Evolutionary conservation across 768 basidiomycete genomes (phyloP).

Genomic region (Mycena leptocephala): DNA sequence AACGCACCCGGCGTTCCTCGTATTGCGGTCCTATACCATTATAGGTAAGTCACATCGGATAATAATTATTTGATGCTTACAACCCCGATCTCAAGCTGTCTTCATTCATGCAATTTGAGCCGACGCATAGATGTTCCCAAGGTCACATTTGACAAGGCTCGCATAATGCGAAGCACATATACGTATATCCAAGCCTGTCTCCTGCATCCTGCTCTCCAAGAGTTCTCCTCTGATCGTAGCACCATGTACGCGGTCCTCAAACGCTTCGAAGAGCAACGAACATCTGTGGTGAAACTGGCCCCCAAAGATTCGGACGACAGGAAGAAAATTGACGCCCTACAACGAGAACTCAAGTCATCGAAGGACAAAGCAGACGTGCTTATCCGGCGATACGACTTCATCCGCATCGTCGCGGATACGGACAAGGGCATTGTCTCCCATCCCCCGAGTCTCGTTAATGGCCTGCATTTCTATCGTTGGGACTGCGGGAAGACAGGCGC

Average conservation of each 20-base stretch:
- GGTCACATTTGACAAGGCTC: constrained; percentile 28
- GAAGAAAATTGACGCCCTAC: constrained; percentile 17
- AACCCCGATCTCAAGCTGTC: not conserved
- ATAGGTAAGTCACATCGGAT: constrained; percentile 19
- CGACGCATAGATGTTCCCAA: constrained; percentile 24
- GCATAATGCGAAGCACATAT: constrained; percentile 31
- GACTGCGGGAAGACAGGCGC: constrained; percentile 35
- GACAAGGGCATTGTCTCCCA: constrained; percentile 22
- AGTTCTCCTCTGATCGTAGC: constrained; percentile 11
- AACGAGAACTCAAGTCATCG: constrained; percentile 19
- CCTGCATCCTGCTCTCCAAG: constrained; percentile 35
- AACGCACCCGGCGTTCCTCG: constrained; percentile 33
- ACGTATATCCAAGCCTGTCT: constrained; percentile 28
- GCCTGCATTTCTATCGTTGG: constrained; percentile 27
- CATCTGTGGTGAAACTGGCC: constrained; percentile 13
- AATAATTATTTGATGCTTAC: not conserved
- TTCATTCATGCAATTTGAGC: constrained; percentile 26
- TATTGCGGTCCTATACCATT: constrained; percentile 33
- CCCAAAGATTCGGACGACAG: constrained; percentile 13
- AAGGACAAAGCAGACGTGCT: constrained; percentile 24
- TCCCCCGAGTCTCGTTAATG: constrained; percentile 6
- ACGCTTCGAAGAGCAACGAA: constrained; percentile 33
- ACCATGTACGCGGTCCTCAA: constrained; percentile 24
- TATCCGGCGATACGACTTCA: constrained; percentile 35
- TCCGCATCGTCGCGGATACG: constrained; percentile 27